Evolutionary conservation across 2,329 filamentous ascomycete genomes (phyloP).

Genomic region (Dothistroma septosporum): DNA sequence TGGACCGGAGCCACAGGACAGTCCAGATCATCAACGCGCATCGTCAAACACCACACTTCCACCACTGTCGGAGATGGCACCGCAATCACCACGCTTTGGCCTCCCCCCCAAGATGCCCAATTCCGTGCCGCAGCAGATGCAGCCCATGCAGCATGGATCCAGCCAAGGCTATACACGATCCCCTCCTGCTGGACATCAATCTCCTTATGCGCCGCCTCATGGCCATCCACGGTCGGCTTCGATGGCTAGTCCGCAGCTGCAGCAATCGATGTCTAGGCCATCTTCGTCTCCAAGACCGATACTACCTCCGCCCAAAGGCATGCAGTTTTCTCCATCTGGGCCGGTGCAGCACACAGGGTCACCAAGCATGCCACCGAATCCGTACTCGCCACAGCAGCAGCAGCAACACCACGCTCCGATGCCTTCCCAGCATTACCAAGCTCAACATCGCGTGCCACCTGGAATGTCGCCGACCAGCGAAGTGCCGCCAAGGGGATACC

Average conservation of each 20-base stretch:
- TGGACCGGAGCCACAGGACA: conserved; percentile 34
- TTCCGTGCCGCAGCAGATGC: conserved; percentile 19
- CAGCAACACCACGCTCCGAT: conserved; percentile 29
- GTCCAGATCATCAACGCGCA: conserved; percentile 25
- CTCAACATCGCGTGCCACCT: conserved; percentile 21
- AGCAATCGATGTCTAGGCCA: conserved; percentile 29
- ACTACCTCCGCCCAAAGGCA: conserved; percentile 36
- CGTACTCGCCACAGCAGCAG: conserved; percentile 15
- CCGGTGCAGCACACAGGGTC: conserved; percentile 32
- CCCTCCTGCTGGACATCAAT: conserved; percentile 35
- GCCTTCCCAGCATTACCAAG: conserved; percentile 29
- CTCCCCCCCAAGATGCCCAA: conserved; percentile 26
- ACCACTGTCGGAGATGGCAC: conserved; percentile 35
- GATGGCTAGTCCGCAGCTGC: conserved; percentile 32
- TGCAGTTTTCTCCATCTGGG: conserved; percentile 30
- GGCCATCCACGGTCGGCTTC: conserved; percentile 25
- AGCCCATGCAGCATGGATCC: conserved; percentile 24
- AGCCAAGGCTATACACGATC: conserved; percentile 32
- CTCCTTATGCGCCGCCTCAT: conserved; percentile 36
- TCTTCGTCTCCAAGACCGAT: conserved; percentile 38
- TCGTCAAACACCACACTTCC: conserved; percentile 34
- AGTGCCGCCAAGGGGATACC: conserved; percentile 15
- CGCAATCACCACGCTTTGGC: conserved; percentile 31
- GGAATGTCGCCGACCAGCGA: conserved; percentile 19
- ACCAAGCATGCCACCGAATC: conserved; percentile 23